phyloP scores from a whole-genome alignment of 176 grass and related monocot species.

The Phoenix dactylifera region DNA sequence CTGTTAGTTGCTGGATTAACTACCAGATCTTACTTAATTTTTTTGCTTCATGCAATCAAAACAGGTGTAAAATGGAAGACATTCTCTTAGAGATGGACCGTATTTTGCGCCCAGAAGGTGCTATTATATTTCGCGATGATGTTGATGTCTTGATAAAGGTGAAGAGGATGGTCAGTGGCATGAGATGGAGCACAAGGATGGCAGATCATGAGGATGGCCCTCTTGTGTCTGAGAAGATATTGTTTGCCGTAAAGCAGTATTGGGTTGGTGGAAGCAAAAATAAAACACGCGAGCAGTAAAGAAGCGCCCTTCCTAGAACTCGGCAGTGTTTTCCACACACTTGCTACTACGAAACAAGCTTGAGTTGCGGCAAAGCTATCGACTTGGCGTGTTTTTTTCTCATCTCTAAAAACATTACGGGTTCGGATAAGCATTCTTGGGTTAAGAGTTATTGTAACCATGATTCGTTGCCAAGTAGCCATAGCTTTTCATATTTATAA shows the following conservation, averaged over 20 bases:
- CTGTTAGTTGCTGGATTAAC: no score
- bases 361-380: no score
- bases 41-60: constrained; percentile 5
- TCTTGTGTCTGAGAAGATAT: constrained; percentile 66
- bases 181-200: constrained; percentile 56
- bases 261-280: constrained; percentile 36
- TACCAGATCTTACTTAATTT: neutral
- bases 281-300: constrained; percentile 1
- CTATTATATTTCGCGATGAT: constrained; percentile 64
- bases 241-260: constrained; percentile 73
- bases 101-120: constrained; percentile 70
- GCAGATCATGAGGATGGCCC: constrained; percentile 59
- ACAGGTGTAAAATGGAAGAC: constrained; percentile 78
- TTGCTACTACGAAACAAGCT: no score
- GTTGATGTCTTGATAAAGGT: constrained; percentile 53
- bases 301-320: no score
- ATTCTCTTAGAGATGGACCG: constrained; percentile 89
- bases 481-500: no score
- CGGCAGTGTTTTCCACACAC: no score
- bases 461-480: no score
- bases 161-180: constrained; percentile 52
- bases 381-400: no score
- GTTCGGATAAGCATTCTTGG: no score
- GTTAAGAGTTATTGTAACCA: no score
- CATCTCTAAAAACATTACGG: no score